phyloP scores from a whole-genome alignment of 139 green algal species.

The Pleodorina starrii region DNA sequence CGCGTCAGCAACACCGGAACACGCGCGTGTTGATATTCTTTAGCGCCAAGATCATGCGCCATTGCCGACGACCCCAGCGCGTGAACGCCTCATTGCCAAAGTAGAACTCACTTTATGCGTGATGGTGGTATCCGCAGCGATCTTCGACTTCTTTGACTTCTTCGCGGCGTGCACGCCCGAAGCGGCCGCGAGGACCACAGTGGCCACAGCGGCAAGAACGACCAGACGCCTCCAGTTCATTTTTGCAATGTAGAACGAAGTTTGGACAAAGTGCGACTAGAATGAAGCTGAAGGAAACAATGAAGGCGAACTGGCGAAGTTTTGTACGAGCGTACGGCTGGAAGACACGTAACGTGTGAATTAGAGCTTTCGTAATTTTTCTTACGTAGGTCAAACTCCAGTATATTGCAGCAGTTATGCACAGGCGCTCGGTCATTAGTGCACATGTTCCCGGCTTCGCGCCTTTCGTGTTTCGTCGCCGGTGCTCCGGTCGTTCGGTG shows the following conservation, averaged over 20 bases:
- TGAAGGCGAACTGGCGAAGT: too few species aligned
- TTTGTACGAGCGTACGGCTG: too few species aligned
- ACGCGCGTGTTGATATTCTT: background rate
- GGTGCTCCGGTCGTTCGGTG: too few species aligned
- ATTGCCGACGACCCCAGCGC: background rate
- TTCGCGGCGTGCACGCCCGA: slow-evolving; percentile 29
- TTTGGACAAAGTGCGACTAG: too few species aligned
- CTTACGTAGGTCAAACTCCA: too few species aligned
- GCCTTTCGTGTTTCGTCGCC: too few species aligned
- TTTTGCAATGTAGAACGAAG: background rate
- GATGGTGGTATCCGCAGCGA: slow-evolving; percentile 30
- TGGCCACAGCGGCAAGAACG: background rate
- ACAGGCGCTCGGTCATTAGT: too few species aligned
- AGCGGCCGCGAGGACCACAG: background rate
- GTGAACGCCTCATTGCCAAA: background rate
- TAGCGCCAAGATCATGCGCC: background rate
- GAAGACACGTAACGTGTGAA: too few species aligned
- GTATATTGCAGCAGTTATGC: too few species aligned
- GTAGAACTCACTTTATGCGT: slow-evolving; percentile 27
- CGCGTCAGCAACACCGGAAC: background rate
- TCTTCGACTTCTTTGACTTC: slow-evolving; percentile 24
- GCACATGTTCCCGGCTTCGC: too few species aligned
- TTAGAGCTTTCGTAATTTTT: too few species aligned
- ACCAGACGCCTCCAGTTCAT: slow-evolving; percentile 20
- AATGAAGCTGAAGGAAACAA: too few species aligned